Evolutionary conservation across 345 rosid genomes (phyloP), one percentile per base, ranked within the genome.

Genomic region (Linum tenue): DNA sequence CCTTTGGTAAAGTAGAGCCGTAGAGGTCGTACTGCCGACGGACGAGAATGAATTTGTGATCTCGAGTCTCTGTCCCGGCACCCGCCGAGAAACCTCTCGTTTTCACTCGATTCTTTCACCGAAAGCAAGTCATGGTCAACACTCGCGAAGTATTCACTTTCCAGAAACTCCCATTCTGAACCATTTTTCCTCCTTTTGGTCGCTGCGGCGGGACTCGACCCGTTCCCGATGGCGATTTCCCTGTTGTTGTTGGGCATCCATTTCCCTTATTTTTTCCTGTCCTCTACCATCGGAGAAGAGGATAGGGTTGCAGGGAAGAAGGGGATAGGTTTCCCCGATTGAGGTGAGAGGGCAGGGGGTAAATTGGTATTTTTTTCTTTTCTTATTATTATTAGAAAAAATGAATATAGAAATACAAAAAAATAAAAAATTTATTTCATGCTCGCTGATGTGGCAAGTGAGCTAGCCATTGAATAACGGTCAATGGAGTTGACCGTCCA

Each of bases 51-150:
- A 77, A 67, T 64, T 61, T 62, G 73, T 12, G 37, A 64, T 75
- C 55, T 61, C 43, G 88, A 78, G 43, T 55, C 76, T 79, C 4
- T 15, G 66, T 60, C 31, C 31, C 31, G 31, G 1, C 31, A 22
- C 63, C 80, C 68, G 42, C 63, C 68, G 84, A 80, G 81, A 81
- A 73, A 69, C 85, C 84, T 48, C 89, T 74, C 35, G 80, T 75
- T 79, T 79, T 85, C 44, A 41, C 87, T 40, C 75, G 86, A 58
- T 73, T 84, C 67, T 75, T 69, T 31, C 76, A 80, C 51, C 79
- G 81, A 75, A 84, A 76, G 11, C 75, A 70, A 7, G 62, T 79
- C 57, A 81, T 70, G 75, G 55, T 77, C 36, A 22, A 22, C 31
- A 78, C 69, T 66, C 79, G 79, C 40, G 83, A 85, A 84, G 92